A percentile compares a stretch with the other conserved stretches of the same genome.
Evolutionary conservation across 139 green algal genomes (phyloP).

Genomic region (Tetraselmis chui): DNA sequence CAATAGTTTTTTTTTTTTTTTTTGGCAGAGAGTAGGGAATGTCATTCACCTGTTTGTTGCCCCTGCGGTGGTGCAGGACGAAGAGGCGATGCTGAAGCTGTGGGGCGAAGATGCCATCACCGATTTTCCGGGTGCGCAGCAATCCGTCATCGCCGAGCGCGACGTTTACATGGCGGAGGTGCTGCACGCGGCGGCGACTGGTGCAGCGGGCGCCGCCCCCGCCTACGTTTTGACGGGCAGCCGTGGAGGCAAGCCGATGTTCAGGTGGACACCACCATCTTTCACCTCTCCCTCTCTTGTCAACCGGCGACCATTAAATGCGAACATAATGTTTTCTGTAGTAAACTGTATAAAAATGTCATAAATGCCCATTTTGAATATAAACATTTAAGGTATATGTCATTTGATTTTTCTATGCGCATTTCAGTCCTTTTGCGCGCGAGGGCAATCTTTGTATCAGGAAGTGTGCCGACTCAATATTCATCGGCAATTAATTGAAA

Average conservation of each 20-base stretch:
- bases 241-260: no score
- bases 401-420: no score
- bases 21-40: no score
- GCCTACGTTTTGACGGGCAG: slow-evolving; percentile 3
- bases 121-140: slow-evolving; percentile 68
- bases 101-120: slow-evolving; percentile 82
- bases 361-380: slow-evolving; percentile 1
- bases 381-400: neutral
- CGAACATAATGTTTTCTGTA: no score
- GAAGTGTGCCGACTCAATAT: slow-evolving; percentile 9
- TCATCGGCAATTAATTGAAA: slow-evolving; percentile 21
- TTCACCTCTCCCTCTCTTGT: no score
- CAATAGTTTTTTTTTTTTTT: no score
- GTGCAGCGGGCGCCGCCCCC: slow-evolving; percentile 13
- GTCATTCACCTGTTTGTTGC: no score
- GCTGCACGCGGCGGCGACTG: slow-evolving; percentile 42
- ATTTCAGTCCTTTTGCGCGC: no score
- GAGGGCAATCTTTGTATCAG: neutral
- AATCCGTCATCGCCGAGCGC: slow-evolving; percentile 61
- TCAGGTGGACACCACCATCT: no score
- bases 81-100: slow-evolving; percentile 46
- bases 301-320: no score
- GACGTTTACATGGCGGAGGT: slow-evolving; percentile 76
- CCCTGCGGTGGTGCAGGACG: no score
- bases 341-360: no score